Conservation (phyloP, 2,329 filamentous ascomycete species). For the Aspergillus felis region DNA sequence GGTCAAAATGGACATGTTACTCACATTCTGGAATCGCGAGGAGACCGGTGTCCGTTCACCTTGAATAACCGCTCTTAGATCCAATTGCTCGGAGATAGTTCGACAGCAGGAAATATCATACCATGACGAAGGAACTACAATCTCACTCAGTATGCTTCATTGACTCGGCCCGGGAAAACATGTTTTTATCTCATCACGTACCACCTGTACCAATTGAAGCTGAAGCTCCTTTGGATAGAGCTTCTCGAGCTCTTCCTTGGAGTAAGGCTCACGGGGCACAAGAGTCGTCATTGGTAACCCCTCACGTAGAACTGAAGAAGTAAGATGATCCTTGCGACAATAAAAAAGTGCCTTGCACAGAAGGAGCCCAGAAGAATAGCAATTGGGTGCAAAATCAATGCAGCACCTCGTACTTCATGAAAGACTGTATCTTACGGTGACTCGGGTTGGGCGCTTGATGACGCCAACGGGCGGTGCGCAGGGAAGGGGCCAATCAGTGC, state of each 20-base stretch:
- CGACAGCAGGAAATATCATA: conserved; percentile 35
- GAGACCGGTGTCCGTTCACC: conserved; percentile 78
- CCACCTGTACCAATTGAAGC: conserved; percentile 84
- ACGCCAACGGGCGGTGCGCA: neutral
- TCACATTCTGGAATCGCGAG: conserved; percentile 76
- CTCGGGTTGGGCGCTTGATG: neutral
- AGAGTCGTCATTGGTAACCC: conserved; percentile 67
- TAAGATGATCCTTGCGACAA: neutral
- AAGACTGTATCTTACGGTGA: neutral
- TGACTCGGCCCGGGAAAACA: neutral
- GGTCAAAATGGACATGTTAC: conserved; percentile 5
- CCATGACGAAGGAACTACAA: conserved; percentile 67
- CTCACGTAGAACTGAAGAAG: neutral
- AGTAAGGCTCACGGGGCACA: conserved; percentile 70
- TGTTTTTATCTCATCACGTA: conserved; percentile 33
- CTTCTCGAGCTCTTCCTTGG: conserved; percentile 69
- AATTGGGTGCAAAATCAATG: neutral
- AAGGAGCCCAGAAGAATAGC: neutral
- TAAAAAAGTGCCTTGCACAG: neutral
- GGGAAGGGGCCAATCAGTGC: neutral
- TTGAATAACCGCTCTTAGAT: conserved; percentile 20
- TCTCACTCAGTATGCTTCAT: conserved; percentile 13
- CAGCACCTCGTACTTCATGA: neutral
- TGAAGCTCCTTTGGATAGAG: conserved; percentile 79
- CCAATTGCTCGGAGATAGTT: neutral